Evolutionary conservation across 179 eudicot genomes (phyloP).

Genomic region (Patellifolia procumbens): DNA sequence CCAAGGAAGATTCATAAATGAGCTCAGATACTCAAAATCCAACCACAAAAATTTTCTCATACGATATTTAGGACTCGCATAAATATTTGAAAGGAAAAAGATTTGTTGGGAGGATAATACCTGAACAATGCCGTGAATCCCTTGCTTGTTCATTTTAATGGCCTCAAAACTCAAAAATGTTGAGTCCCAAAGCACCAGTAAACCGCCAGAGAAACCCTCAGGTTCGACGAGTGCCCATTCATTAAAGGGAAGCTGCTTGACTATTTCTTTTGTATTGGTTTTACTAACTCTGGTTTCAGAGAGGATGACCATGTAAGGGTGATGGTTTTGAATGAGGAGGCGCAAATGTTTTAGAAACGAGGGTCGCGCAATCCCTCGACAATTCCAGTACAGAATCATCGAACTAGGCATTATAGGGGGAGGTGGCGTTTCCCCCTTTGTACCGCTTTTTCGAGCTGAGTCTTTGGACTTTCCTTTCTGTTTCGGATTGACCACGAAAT

Average conservation of each 20-base stretch:
- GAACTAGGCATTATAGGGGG: no score
- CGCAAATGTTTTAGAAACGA: no score
- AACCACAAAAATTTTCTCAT: background rate
- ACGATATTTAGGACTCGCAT: background rate
- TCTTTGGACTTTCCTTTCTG: no score
- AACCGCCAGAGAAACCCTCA: background rate
- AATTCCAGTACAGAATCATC: no score
- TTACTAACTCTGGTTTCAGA: no score
- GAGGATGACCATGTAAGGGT: no score
- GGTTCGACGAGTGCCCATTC: background rate
- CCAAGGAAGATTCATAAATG: background rate
- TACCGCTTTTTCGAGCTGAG: no score
- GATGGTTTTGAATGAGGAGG: no score
- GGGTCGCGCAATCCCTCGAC: no score
- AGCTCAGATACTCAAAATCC: accelerated
- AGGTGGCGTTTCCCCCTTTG: no score
- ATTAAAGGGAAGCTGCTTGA: background rate
- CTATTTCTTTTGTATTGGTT: background rate
- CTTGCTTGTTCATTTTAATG: background rate
- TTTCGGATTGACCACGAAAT: no score
- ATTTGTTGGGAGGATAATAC: background rate
- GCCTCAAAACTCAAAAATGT: background rate
- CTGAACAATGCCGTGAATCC: background rate
- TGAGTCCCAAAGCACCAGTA: background rate
- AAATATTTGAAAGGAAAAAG: background rate